Conservation (phyloP, 768 basidiomycete genomes). For the Lactifluus hygrophoroides region DNA sequence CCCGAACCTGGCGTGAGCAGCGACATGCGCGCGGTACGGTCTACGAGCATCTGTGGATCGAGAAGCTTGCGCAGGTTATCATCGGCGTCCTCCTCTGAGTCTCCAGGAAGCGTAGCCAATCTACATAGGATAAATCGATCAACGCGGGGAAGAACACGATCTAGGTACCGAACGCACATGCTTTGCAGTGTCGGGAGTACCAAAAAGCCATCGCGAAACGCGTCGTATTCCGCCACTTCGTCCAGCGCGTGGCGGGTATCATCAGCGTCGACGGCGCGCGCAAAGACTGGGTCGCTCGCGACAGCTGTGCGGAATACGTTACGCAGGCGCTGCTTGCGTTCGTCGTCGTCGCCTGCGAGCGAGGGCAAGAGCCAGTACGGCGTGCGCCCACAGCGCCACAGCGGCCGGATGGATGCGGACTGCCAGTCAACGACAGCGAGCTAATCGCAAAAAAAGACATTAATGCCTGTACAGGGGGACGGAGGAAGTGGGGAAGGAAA, state of each 20-base stretch:
- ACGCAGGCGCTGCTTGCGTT: constrained; percentile 18
- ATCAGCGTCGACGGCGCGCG: constrained; percentile 25
- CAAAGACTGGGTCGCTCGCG: constrained; percentile 23
- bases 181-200: constrained; percentile 30
- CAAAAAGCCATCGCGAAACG: constrained; percentile 30
- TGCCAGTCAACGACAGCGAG: constrained; percentile 27
- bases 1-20: constrained; percentile 25
- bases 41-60: constrained; percentile 27
- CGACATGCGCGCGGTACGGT: constrained; percentile 24
- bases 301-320: constrained; percentile 23
- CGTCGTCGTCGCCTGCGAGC: constrained; percentile 19
- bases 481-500: neutral
- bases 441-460: constrained; percentile 5
- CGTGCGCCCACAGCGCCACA: constrained; percentile 30
- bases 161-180: constrained; percentile 29
- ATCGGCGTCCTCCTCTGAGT: constrained; percentile 28
- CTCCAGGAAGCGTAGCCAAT: constrained; percentile 29
- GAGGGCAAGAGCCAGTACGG: constrained; percentile 28
- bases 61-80: constrained; percentile 27
- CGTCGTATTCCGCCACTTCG: constrained; percentile 29
- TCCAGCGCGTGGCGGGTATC: constrained; percentile 28
- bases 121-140: constrained; percentile 6
- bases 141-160: too few relatives aligned
- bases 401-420: constrained; percentile 24
- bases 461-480: neutral